Base-by-base conservation (phyloP, 2,329 filamentous ascomycete species). In the Neurospora crassa region DNA sequence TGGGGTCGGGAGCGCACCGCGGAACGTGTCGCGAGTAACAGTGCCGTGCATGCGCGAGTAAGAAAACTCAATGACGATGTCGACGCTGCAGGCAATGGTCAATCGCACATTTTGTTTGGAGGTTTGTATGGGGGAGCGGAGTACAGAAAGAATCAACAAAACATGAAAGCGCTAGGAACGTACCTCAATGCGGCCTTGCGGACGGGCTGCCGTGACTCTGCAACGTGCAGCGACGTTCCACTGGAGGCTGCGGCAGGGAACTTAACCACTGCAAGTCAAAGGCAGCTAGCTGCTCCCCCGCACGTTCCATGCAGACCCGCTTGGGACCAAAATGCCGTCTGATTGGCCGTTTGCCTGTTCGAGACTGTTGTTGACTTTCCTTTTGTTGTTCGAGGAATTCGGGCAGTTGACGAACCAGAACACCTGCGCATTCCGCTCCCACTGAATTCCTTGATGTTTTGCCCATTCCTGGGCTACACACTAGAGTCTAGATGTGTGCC, bases 91-190 rank as follows among this genome's bases (percentile, higher is more conserved):
- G 7, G 24, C 24, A 63, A 34, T 5, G 75, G 69, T 76, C 73
- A 74, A 74, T 74, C 71, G 73, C 71, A 70, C 74, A 71, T 71
- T 75, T 73, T 73, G 45, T 70, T 69, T 68, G 45, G 70, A 59
- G 70, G 67, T 75, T 73, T 72, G 45, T 69, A 68, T 68, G 45
- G 69, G 59, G 45, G 71, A 70, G 72, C 72, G 72, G 71, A 72
- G 74, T 72, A 76, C 42, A 67, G 63, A 71, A 76, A 73, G 76
- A 76, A 76, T 76, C 75, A 76, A 76, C 74, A 77, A 77, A 76
- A 37, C 75, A 76, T 72, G 70, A 67, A 71, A 68, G 72, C 75
- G 74, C 71, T 74, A 63, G 53, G 53, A 29, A 63, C 53, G 53
- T 63, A 73, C 75, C 37, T 72, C 74, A 76, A 76, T 76, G 74